A percentile compares a stretch with the other conserved stretches of the same genome.
These are phyloP conservation scores for Camelina hispida DNA, from an alignment of 345 rosid species.

Conservation along the genomic window DNA sequence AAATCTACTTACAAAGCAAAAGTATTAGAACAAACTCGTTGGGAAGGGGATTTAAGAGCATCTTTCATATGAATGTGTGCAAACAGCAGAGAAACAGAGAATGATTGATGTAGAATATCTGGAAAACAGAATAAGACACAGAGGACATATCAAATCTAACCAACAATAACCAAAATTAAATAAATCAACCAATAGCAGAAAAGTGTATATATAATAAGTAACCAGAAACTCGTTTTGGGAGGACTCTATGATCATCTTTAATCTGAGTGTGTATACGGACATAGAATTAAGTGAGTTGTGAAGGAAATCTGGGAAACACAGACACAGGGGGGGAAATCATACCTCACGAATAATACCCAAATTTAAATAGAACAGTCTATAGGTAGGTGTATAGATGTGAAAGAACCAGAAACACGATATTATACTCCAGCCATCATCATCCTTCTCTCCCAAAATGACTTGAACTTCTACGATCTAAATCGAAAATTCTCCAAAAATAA, in stretches of 20 bases:
- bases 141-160: background rate
- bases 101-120: background rate
- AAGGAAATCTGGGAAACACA: background rate
- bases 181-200: background rate
- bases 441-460: background rate
- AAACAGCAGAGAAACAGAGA: background rate
- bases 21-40: background rate
- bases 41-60: background rate
- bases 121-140: slow-evolving; percentile 10
- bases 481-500: background rate
- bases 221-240: background rate
- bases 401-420: background rate
- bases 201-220: background rate
- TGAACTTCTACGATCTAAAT: background rate
- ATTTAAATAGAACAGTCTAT: background rate
- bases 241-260: no score
- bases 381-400: background rate
- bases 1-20: background rate
- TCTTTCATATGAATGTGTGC: background rate
- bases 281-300: background rate
- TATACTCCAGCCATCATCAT: background rate
- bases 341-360: background rate
- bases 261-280: no score
- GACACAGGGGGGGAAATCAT: background rate
- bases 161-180: slow-evolving; percentile 12